These are phyloP conservation scores for Penicillium freii DNA, from an alignment of 2,329 filamentous ascomycete species.

Conservation along the genomic window DNA sequence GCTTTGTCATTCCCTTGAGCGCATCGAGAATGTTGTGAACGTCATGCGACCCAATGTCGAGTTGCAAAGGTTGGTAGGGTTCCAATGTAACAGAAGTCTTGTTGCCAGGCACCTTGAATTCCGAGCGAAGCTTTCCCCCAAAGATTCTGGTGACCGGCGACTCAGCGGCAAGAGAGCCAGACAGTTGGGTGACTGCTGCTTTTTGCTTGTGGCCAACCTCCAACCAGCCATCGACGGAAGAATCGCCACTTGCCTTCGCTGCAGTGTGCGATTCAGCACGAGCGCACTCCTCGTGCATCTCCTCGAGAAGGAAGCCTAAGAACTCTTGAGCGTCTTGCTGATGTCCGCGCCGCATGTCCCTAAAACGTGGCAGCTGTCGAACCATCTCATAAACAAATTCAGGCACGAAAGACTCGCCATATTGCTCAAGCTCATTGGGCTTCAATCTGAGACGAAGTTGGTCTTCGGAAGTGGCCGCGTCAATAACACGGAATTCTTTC, in stretches of 20 bases:
- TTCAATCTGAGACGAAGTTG: slow-evolving; percentile 73
- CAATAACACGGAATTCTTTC: slow-evolving; percentile 83
- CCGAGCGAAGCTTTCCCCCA: slow-evolving; percentile 84
- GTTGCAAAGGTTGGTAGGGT: slow-evolving; percentile 88
- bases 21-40: slow-evolving; percentile 92
- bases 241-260: slow-evolving; percentile 39
- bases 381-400: slow-evolving; percentile 96
- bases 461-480: slow-evolving; percentile 71
- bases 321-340: slow-evolving; percentile 99
- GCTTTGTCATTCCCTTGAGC: slow-evolving; percentile 75
- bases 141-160: slow-evolving; percentile 94
- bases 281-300: slow-evolving; percentile 87
- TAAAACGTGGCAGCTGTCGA: slow-evolving; percentile 79
- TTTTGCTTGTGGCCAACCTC: slow-evolving; percentile 94
- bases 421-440: slow-evolving; percentile 79
- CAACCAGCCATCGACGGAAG: slow-evolving; percentile 71
- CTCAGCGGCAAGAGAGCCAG: slow-evolving; percentile 67
- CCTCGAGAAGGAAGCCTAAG: slow-evolving; percentile 85
- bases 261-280: slow-evolving; percentile 64
- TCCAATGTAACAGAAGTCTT: slow-evolving; percentile 91
- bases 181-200: slow-evolving; percentile 78
- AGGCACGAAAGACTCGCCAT: slow-evolving; percentile 85
- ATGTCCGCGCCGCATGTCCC: slow-evolving; percentile 89
- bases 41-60: slow-evolving; percentile 86
- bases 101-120: slow-evolving; percentile 79